phyloP scores from a whole-genome alignment of 495 filamentous ascomycete species.

The Penicillium atrosanguineum region DNA sequence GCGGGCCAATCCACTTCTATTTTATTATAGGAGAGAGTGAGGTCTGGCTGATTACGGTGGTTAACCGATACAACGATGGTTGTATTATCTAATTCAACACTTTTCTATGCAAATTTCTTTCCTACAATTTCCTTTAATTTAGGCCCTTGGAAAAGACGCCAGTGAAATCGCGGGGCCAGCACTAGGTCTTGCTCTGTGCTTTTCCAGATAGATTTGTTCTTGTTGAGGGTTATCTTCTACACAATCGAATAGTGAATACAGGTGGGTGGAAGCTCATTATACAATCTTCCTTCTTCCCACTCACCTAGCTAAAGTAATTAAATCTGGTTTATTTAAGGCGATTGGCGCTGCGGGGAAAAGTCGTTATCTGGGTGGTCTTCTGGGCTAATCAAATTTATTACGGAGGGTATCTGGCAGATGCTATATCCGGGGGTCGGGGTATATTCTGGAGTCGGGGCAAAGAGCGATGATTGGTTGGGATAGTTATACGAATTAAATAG shows the following conservation, averaged over 20 bases:
- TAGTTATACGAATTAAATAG: slow-evolving; percentile 4
- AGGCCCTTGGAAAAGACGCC: slow-evolving; percentile 9
- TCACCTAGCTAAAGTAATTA: slow-evolving; percentile 4
- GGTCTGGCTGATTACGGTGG: slow-evolving; percentile 11
- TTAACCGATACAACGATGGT: slow-evolving; percentile 5
- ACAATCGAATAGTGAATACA: slow-evolving; percentile 8
- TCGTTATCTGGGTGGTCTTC: slow-evolving; percentile 3
- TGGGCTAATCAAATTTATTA: slow-evolving; percentile 4
- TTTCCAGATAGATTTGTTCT: slow-evolving; percentile 5
- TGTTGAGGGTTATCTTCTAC: slow-evolving; percentile 9
- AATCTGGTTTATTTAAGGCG: slow-evolving; percentile 1
- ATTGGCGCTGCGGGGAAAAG: neutral
- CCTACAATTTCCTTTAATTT: slow-evolving; percentile 9
- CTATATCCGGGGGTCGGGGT: slow-evolving; percentile 11
- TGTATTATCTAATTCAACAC: slow-evolving; percentile 11
- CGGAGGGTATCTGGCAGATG: slow-evolving; percentile 3
- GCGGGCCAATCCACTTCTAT: slow-evolving; percentile 11
- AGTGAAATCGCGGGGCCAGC: slow-evolving; percentile 6
- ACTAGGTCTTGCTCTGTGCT: slow-evolving; percentile 11
- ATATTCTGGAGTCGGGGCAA: slow-evolving; percentile 7
- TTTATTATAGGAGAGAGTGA: slow-evolving; percentile 16
- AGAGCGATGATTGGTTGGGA: slow-evolving; percentile 6
- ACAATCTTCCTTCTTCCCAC: slow-evolving; percentile 10
- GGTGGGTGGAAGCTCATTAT: slow-evolving; percentile 8
- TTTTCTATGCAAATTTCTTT: slow-evolving; percentile 10